Percentiles rank a stretch among this genome's conserved stretches.
Evolutionary conservation across 1,284 basidiomycete species (phyloP).

Genomic region (Binderoboletus segoi): DNA sequence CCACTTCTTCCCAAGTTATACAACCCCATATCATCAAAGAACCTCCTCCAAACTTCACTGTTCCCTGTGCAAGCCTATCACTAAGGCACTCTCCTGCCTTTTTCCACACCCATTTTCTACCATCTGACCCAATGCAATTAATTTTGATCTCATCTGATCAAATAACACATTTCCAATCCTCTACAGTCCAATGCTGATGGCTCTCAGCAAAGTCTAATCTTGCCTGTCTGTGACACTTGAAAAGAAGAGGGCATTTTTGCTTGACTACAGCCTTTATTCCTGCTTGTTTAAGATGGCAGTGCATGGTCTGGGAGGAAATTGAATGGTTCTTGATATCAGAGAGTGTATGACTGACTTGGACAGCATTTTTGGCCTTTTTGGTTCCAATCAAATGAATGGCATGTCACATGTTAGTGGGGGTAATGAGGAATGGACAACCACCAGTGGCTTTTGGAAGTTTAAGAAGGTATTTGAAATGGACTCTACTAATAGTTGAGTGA

Average conservation of each 20-base stretch:
- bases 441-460: slow-evolving; percentile 1
- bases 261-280: slow-evolving; percentile 14
- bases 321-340: slow-evolving; percentile 3
- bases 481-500: slow-evolving; percentile 2
- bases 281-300: not conserved
- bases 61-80: too few relatives aligned
- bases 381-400: not conserved
- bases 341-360: slow-evolving; percentile 1
- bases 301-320: not conserved
- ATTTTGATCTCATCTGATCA: slow-evolving; percentile 1
- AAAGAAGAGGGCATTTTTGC: not conserved
- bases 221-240: not conserved
- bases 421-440: not conserved
- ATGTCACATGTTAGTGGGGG: not conserved
- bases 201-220: not conserved
- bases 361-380: not conserved
- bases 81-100: too few relatives aligned
- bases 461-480: not conserved
- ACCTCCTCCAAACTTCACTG: too few relatives aligned
- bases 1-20: too few relatives aligned
- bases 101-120: too few relatives aligned
- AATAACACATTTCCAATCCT: too few relatives aligned
- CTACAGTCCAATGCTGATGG: not conserved
- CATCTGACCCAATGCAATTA: too few relatives aligned
- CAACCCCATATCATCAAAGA: too few relatives aligned